Base-by-base conservation (phyloP, 2,329 filamentous ascomycete species). In the Atkinsonella hypoxylon region DNA sequence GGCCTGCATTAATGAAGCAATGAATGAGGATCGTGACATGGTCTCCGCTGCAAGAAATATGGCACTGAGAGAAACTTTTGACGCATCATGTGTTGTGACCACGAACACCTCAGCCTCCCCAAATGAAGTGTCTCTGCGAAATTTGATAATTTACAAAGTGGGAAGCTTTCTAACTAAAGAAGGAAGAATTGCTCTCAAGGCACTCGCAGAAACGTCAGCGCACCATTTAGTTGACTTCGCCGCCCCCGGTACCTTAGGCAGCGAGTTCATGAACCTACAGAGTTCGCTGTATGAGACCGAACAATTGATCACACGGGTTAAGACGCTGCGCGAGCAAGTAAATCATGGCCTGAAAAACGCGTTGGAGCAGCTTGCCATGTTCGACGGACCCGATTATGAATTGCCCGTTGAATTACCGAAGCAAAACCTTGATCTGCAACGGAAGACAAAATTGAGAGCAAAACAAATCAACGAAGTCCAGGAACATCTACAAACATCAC, bases 1-100 rank as follows among this genome's bases (percentile, higher is more conserved):
- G 8, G 86, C 86, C 18, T 74, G 82, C 11, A 73, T 82, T 41
- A 95, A 93, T 63, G 89, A 95, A 62, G 70, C 78, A 12, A 86
- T 85, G 6, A 85, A 90, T 56, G 86, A 90, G 59, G 82, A 87
- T 57, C 73, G 75, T 15, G 70, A 71, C 2, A 66, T 83, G 1
- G 60, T 87, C 10, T 70, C 76, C 30, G 70, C 72, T 18, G 69
- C 84, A 15, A 82, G 89, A 57, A 71, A 75, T 36, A 70, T 75
- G 31, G 78, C 82, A 2, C 66, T 88, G 4, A 17, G 44, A 20
- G 43, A 53, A 45, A 42, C 43, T n/a, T 12, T 11, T 15, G 31
- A 12, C 6, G 17, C 10, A 26, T 17, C 22, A 41, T 12, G 15
- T 36, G 18, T 47, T 26, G 31, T 46, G 26, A 45, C 46, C 20